Percentiles rank a stretch among this genome's conserved stretches.
phyloP scores from a whole-genome alignment of 2,329 filamentous ascomycete genomes.

The Podosphaera fusca region DNA sequence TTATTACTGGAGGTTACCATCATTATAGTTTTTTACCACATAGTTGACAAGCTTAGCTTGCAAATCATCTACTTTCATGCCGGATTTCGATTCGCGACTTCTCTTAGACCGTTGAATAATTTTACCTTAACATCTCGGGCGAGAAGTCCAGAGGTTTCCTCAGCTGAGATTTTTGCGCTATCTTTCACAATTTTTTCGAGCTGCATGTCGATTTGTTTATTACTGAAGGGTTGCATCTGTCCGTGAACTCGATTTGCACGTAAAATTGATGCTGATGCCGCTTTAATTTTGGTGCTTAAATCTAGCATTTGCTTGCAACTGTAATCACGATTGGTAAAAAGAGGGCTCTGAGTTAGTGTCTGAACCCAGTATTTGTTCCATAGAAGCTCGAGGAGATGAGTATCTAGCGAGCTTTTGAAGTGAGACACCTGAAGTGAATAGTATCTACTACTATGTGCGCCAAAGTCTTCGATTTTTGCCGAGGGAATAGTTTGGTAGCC shows the following conservation, averaged over 20 bases:
- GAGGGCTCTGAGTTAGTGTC: conserved; percentile 72
- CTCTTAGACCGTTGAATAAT: conserved; percentile 20
- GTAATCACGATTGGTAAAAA: conserved; percentile 83
- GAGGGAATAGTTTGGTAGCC: conserved; percentile 62
- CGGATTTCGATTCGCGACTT: conserved; percentile 1
- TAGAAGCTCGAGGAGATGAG: conserved; percentile 61
- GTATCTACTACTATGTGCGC: conserved; percentile 74
- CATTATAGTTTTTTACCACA: too few species aligned
- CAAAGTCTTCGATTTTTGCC: conserved; percentile 90
- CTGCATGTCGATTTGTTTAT: conserved; percentile 20
- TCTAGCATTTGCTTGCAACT: conserved; percentile 82
- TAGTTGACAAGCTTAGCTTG: not conserved
- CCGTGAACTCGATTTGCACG: conserved; percentile 13
- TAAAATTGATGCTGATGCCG: conserved; percentile 26
- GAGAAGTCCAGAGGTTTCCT: conserved; percentile 23
- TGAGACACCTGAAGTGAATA: conserved; percentile 80
- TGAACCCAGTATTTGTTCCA: conserved; percentile 99
- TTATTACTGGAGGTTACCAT: too few species aligned
- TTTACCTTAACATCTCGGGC: conserved; percentile 25
- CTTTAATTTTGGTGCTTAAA: conserved; percentile 57
- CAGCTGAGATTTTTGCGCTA: conserved; percentile 31
- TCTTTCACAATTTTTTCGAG: conserved; percentile 30
- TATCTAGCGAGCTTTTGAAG: conserved; percentile 83
- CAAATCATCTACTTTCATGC: not conserved
- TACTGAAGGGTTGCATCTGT: not conserved